Conservation (phyloP, 2,329 filamentous ascomycete genomes). For the Curvularia sp. region DNA sequence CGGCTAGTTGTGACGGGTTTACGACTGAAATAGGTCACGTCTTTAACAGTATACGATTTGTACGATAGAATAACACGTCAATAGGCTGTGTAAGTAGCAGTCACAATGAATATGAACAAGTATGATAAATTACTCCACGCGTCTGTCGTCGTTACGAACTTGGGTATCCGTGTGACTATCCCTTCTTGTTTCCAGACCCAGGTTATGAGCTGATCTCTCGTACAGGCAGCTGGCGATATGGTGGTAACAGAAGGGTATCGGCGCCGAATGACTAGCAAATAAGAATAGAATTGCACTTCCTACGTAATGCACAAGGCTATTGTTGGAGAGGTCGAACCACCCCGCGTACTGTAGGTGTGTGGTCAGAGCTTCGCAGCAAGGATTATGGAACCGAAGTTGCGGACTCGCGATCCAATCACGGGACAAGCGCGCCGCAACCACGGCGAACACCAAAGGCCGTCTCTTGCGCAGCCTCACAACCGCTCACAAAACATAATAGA, state of each 20-base stretch:
- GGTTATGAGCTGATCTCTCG: too few species aligned
- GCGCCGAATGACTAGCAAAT: not conserved
- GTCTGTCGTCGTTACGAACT: not conserved
- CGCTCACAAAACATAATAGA: slow-evolving; percentile 1
- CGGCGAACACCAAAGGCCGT: slow-evolving; percentile 14
- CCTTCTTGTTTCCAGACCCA: not conserved
- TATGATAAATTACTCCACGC: not conserved
- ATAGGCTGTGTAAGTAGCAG: not conserved
- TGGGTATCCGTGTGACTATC: not conserved
- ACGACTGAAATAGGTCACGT: not conserved
- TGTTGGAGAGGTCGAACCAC: not conserved
- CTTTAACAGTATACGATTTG: not conserved
- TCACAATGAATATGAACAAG: not conserved
- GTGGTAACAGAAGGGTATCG: not conserved
- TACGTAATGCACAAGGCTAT: not conserved
- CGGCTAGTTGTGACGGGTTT: not conserved
- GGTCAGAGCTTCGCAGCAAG: slow-evolving; percentile 17
- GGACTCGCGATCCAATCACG: slow-evolving; percentile 29
- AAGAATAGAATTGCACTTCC: not conserved
- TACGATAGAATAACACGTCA: not conserved
- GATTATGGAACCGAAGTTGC: slow-evolving; percentile 20
- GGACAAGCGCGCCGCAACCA: slow-evolving; percentile 24
- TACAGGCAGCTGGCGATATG: not conserved
- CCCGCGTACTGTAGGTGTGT: not conserved
- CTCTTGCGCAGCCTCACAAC: slow-evolving; percentile 13